A percentile compares a stretch with the other conserved stretches of the same genome.
Evolutionary conservation across 148 eudicot species (phyloP).

Genomic region (Rhododendron kiyosumense): DNA sequence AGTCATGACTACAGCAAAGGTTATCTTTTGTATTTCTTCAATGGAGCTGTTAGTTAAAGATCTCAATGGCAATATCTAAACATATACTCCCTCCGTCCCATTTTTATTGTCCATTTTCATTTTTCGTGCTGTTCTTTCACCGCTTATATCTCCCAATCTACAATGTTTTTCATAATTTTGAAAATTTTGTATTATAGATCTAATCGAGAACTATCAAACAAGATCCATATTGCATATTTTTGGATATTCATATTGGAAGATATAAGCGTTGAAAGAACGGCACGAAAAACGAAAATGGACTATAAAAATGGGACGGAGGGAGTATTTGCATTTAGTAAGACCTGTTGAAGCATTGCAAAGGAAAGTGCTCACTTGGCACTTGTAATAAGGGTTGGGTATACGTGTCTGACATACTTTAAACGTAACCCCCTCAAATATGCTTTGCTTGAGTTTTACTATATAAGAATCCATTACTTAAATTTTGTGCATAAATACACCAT

Average conservation of each 20-base stretch:
- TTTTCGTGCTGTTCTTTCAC: no score
- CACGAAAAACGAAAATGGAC: no score
- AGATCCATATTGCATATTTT: no score
- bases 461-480: not conserved
- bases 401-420: not conserved
- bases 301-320: no score
- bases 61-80: not conserved
- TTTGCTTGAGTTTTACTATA: not conserved
- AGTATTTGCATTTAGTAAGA: not conserved
- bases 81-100: no score
- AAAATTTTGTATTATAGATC: no score
- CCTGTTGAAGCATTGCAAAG: not conserved
- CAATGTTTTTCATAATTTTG: no score
- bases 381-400: not conserved
- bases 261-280: no score
- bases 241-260: no score
- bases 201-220: no score
- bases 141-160: no score
- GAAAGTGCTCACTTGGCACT: not conserved
- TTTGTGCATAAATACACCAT: not conserved
- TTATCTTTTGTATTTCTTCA: slow-evolving; percentile 17
- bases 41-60: not conserved
- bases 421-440: not conserved
- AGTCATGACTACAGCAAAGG: slow-evolving; percentile 86
- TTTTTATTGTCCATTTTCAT: no score